Evolutionary conservation across 2,329 filamentous ascomycete genomes (phyloP), one percentile per base, ranked within the genome.

Genomic region (Sporothrix brunneoviolacea): DNA sequence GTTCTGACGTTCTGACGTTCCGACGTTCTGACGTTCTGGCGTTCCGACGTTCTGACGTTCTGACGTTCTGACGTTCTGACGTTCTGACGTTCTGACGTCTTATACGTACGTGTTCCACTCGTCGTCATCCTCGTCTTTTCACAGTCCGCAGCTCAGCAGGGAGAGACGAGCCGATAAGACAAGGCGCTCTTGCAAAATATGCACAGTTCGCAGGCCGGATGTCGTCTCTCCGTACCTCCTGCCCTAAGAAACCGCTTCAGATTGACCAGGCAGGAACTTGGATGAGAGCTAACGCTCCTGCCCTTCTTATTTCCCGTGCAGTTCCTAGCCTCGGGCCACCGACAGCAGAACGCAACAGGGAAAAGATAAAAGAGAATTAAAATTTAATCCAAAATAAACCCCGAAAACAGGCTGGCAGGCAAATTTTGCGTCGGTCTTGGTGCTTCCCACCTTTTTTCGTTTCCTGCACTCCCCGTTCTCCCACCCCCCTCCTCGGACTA

Each of bases 381-480:
- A 28, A 21, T 19, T 36, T 45, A 27, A 21, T 30, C 42, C 32
- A 28, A 38, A 30, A 28, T 32, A 46, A 37, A 45, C 24, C 28
- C 42, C 42, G 43, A 46, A 36, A 10, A 35, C 28, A 28, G 41
- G 41, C 41, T 44, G 41, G 28, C 41, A 44, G 19, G 19, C 41
- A 24, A 35, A n/a, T n/a, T n/a, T n/a, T n/a, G n/a, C n/a, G n/a
- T n/a, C 15, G 32, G 33, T 33, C 13, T 15, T 16, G 16, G 22
- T 33, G 7, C 33, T 30, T 47, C 33, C 33, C 24, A 22, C 35
- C 43, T 22, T 18, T 22, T 38, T 40, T 24, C 30, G 28, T 33
- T 18, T 35, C 22, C n/a, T 30, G 33, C 19, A 3, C 30, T 28
- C 36, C 12, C 18, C 43, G 21, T 18, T 43, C 16, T 19, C 37